Percentiles rank a stretch among this genome's conserved stretches.
Evolutionary conservation across 163 green algal genomes (phyloP).

Genomic region (Chlorella variabilis): DNA sequence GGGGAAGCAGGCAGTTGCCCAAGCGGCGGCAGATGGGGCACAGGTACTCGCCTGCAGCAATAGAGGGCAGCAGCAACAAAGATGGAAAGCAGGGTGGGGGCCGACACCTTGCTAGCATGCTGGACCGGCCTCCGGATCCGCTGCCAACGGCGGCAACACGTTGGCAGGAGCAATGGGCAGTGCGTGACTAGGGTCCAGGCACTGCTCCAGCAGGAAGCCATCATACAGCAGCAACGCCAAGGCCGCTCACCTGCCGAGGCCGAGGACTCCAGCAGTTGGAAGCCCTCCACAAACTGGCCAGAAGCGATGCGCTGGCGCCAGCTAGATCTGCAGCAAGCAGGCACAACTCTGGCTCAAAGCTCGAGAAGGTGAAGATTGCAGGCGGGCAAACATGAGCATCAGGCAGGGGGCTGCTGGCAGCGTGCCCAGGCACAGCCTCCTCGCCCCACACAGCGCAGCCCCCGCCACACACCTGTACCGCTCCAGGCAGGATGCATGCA

Average conservation of each 20-base stretch:
- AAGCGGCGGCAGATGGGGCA: slow-evolving; percentile 65
- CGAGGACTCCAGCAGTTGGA: slow-evolving; percentile 21
- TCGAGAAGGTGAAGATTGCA: too few relatives aligned
- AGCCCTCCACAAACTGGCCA: slow-evolving; percentile 25
- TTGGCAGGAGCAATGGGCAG: too few relatives aligned
- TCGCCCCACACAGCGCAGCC: not conserved
- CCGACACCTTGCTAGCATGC: too few relatives aligned
- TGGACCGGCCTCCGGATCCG: too few relatives aligned
- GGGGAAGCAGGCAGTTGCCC: slow-evolving; percentile 56
- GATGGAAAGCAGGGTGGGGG: too few relatives aligned
- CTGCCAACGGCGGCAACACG: too few relatives aligned
- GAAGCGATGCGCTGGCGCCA: slow-evolving; percentile 13
- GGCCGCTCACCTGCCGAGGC: not conserved
- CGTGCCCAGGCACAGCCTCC: not conserved
- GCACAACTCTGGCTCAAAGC: too few relatives aligned
- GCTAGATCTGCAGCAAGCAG: not conserved
- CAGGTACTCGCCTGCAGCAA: slow-evolving; percentile 43
- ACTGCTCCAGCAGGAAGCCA: too few relatives aligned
- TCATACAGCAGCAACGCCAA: too few relatives aligned
- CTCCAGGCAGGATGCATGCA: slow-evolving; percentile 52
- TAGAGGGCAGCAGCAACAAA: not conserved
- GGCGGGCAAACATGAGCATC: too few relatives aligned
- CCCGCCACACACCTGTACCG: slow-evolving; percentile 39
- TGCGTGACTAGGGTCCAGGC: too few relatives aligned
- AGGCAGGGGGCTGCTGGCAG: not conserved